Base-by-base conservation (phyloP, 2,329 filamentous ascomycete species). In the Penicillium sp. region DNA sequence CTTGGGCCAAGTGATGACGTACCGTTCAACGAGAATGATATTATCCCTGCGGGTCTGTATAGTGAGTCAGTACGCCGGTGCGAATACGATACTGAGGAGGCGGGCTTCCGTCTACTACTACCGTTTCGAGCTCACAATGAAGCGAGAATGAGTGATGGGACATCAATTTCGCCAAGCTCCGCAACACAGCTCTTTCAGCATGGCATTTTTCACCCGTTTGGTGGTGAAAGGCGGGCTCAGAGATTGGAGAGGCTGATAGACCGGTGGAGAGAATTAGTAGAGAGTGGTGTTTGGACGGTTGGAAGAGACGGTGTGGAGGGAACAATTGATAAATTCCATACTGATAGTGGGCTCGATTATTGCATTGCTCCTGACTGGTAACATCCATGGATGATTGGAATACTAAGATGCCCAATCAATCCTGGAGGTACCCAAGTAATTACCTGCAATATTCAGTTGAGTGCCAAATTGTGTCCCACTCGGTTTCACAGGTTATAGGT, bases 221-320 rank as follows among this genome's bases (percentile, higher is more conserved):
- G 60, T 6, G 58, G 56, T 0, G 53, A 60, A 14, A 34, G 9
- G 1, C 59, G 57, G 1, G 37, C 56, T 20, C 57, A 60, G 42
- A 57, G 61, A 31, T 38, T 65, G 37, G 60, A 66, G 42, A 59
- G 52, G n/a, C 24, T 62, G 22, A 54, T 63, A 35, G 56, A 65
- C 4, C 50, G 56, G 8, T 63, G 59, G 55, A 53, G 38, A n/a
- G 40, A 52, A 44, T 22, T 61, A 20, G 37, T 63, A 13, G 63
- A 64, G 48, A 51, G 51, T 51, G 60, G 60, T 37, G 39, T 61
- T 13, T 63, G 64, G 62, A 63, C 44, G 22, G 59, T 66, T 39
- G 56, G 61, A 11, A 14, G 37, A 37, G 37, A 66, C 16, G 63
- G 61, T 2, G 61, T 64, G 11, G 57, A 61, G 20, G 61, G 64